Conservation (phyloP, 441 rosid species). For the Euphorbia celastroides region DNA sequence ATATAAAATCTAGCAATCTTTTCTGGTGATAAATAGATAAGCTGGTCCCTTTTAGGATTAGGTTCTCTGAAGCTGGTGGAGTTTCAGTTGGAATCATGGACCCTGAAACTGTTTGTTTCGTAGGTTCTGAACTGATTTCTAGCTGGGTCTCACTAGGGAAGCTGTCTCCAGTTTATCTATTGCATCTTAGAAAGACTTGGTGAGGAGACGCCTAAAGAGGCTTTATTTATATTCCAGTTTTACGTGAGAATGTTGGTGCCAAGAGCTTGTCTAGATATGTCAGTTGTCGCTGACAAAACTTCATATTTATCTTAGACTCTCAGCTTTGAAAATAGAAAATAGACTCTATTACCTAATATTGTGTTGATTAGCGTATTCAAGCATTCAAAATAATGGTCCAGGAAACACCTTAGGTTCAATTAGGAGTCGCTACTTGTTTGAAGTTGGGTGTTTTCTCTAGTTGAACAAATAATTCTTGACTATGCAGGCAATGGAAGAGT, state of each 20-base stretch:
- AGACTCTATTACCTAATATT: neutral
- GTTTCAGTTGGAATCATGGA: neutral
- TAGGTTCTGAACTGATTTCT: neutral
- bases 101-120: neutral
- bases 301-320: neutral
- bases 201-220: neutral
- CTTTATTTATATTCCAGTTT: neutral
- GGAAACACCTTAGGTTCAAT: neutral
- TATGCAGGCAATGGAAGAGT: slow-evolving; percentile 55
- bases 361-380: neutral
- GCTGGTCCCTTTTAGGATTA: neutral
- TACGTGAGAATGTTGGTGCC: neutral
- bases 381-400: no score
- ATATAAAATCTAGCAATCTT: neutral
- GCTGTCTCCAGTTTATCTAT: neutral
- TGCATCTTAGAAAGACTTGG: neutral
- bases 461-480: slow-evolving; percentile 15
- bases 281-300: neutral
- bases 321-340: no score
- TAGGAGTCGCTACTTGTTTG: neutral
- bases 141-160: neutral
- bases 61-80: neutral
- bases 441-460: neutral
- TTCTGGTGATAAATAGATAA: neutral
- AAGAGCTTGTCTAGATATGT: neutral